Evolutionary conservation across 805 yeast species (phyloP).

Genomic region (Cyberlindnera mississippiensis): DNA sequence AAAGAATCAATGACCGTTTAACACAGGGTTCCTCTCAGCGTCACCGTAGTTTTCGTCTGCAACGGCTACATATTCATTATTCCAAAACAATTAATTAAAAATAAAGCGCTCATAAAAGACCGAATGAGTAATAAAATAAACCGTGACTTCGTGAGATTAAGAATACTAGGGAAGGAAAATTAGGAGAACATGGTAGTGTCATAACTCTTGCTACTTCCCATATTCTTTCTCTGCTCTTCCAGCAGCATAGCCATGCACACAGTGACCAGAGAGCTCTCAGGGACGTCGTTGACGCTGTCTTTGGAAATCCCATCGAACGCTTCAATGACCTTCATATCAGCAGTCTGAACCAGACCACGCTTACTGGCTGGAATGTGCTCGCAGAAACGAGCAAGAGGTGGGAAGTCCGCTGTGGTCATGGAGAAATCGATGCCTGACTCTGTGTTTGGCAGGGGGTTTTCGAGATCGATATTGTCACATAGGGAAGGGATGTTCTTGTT

Average conservation of each 20-base stretch:
- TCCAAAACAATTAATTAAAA: too few species aligned
- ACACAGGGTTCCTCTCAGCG: too few species aligned
- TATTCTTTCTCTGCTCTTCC: slow-evolving; percentile 25
- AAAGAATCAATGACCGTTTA: too few species aligned
- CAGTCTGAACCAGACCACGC: slow-evolving; percentile 15
- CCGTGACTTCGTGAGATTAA: too few species aligned
- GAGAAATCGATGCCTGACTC: slow-evolving; percentile 4
- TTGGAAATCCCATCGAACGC: slow-evolving; percentile 10
- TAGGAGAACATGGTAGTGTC: slow-evolving; percentile 15
- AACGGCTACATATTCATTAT: too few species aligned
- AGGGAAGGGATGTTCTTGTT: slow-evolving; percentile 33
- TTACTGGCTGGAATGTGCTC: slow-evolving; percentile 18
- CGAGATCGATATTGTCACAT: slow-evolving; percentile 17
- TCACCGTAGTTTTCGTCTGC: too few species aligned
- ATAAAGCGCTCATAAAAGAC: too few species aligned
- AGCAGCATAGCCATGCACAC: slow-evolving; percentile 25
- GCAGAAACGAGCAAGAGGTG: slow-evolving; percentile 24
- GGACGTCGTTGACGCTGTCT: slow-evolving; percentile 14
- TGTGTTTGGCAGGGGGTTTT: slow-evolving; percentile 7
- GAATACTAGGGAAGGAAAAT: background rate
- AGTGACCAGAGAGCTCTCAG: slow-evolving; percentile 21
- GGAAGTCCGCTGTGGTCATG: slow-evolving; percentile 10
- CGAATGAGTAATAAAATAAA: too few species aligned
- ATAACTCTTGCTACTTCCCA: slow-evolving; percentile 22
- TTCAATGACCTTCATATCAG: slow-evolving; percentile 24